Base-by-base conservation (phyloP, 1,284 basidiomycete genomes). In the Cutaneotrichosporon daszewskae region DNA sequence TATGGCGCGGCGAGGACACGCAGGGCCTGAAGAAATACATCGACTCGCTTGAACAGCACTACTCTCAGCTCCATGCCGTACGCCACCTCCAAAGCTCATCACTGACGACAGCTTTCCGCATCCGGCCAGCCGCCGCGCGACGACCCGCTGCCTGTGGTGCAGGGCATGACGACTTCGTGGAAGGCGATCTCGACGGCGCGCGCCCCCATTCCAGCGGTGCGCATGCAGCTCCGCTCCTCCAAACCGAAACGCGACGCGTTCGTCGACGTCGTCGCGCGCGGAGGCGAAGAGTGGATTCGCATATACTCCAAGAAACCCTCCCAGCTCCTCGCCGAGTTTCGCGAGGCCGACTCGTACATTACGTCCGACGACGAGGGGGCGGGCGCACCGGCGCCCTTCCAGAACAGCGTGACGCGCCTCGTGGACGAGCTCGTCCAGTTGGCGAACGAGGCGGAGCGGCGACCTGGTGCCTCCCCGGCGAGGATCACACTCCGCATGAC, bases 221-320 rank as follows among this genome's bases (percentile, higher is more conserved):
- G 54, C 22, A 51, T 58, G 42, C 17, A 35, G n/a, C 25, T 37
- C 35, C 35, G 43, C 27, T 20, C 33, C 4, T 16, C 28, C 5
- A 55, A 50, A 16, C 26, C 29, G 32, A 29, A n/a, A 25, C 11
- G 18, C 8, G 16, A 16, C 12, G 31, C 36, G 1, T 64, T 63
- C 46, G 80, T 89, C 1, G 87, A 91, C 60, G 76, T 89, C 5
- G 80, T 89, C 19, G 81, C 83, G 77, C 40, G 84, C 23, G 78
- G 80, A 37, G 87, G 86, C 1, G 73, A 76, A 22, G 72, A 75
- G 7, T 91, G 87, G 87, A 80, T 87, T 32, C 76, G 86, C 55
- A 77, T 90, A 19, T 89, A 88, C 70, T 79, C 82, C 20, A 88
- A 84, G 45, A 88, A 84, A 57, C 84, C 85, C 47, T 76, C 81